phyloP scores from a whole-genome alignment of 257 asterid genomes.

The Salvia hispanica region DNA sequence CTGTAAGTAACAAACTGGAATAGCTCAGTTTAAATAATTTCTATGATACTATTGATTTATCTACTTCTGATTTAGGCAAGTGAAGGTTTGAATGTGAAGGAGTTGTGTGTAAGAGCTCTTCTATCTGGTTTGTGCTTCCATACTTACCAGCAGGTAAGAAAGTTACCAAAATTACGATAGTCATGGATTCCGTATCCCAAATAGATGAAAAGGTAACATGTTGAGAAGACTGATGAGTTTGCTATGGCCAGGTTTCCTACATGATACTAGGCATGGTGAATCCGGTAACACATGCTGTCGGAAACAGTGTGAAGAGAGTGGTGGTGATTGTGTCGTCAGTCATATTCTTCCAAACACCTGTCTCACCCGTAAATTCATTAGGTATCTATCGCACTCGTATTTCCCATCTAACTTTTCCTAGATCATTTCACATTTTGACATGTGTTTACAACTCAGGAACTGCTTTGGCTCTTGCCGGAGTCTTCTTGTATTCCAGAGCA shows the following conservation, averaged over 20 bases:
- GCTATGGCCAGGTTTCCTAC: slow-evolving; percentile 65
- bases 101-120: slow-evolving; percentile 53
- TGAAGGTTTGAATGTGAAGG: slow-evolving; percentile 66
- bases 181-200: too few species aligned
- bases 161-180: background rate
- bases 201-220: too few species aligned
- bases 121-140: slow-evolving; percentile 88
- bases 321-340: slow-evolving; percentile 79
- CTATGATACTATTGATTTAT: slow-evolving; percentile 4
- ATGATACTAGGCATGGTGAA: slow-evolving; percentile 74
- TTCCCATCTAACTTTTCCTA: background rate
- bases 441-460: slow-evolving; percentile 51
- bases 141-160: slow-evolving; percentile 73
- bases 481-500: slow-evolving; percentile 70
- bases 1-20: slow-evolving; percentile 46
- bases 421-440: too few species aligned
- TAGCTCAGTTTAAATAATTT: background rate
- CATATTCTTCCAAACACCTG: slow-evolving; percentile 71
- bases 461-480: slow-evolving; percentile 85
- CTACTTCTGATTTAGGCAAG: slow-evolving; percentile 50
- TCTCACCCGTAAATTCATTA: slow-evolving; percentile 52
- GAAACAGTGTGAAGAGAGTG: slow-evolving; percentile 83
- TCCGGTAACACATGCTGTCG: slow-evolving; percentile 89
- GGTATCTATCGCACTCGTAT: slow-evolving; percentile 39
- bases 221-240: background rate